phyloP scores from a whole-genome alignment of 305 asterid genomes.

The Solanum aculeatissimum region DNA sequence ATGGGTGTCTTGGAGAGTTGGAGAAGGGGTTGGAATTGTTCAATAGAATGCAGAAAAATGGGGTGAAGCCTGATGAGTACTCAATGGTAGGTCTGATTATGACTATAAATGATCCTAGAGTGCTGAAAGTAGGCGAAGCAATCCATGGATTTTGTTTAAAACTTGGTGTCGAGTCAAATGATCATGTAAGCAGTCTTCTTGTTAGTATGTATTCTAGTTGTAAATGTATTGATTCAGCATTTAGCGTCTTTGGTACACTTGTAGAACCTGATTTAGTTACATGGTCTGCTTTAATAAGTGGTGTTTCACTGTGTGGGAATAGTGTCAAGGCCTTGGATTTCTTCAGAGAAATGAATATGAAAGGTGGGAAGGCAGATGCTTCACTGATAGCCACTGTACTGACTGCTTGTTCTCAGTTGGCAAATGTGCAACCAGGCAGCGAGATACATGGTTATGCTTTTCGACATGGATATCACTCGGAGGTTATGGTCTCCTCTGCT shows the following conservation, averaged over 20 bases:
- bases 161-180: constrained; percentile 35
- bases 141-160: constrained; percentile 51
- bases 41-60: constrained; percentile 28
- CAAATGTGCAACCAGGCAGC: constrained; percentile 38
- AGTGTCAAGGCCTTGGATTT: constrained; percentile 26
- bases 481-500: constrained; percentile 54
- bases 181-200: constrained; percentile 53
- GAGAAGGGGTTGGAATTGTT: constrained; percentile 31
- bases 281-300: constrained; percentile 66
- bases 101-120: constrained; percentile 18
- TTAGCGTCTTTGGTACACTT: constrained; percentile 25
- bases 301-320: constrained; percentile 40
- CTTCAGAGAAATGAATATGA: constrained; percentile 30
- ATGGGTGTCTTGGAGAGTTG: constrained; percentile 38
- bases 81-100: constrained; percentile 54
- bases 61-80: constrained; percentile 52
- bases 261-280: constrained; percentile 58
- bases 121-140: constrained; percentile 25
- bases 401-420: constrained; percentile 41
- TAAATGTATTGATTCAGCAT: constrained; percentile 36
- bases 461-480: constrained; percentile 24
- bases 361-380: constrained; percentile 33
- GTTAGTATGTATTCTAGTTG: constrained; percentile 54
- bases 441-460: constrained; percentile 66
- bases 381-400: constrained; percentile 40